phyloP scores from a whole-genome alignment of 768 basidiomycete genomes.

The Rhodosporidiobolus sp. region DNA sequence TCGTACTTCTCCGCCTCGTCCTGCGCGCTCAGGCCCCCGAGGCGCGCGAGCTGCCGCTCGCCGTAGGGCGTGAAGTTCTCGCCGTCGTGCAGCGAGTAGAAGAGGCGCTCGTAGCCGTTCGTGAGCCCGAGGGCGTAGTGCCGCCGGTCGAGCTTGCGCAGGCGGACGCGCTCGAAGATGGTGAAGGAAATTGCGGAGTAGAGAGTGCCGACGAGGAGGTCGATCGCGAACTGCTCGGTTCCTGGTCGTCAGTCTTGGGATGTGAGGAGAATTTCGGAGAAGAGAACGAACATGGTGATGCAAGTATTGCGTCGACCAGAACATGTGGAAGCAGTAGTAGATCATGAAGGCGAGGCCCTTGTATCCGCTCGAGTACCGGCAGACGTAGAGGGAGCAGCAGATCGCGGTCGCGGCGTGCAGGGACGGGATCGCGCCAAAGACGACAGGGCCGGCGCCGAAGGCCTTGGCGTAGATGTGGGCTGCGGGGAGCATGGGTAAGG shows the following conservation, averaged over 20 bases:
- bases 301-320: constrained; percentile 30
- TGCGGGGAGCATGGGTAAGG: not conserved
- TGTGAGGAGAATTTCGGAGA: not conserved
- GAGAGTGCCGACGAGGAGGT: constrained; percentile 33
- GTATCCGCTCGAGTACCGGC: constrained; percentile 30
- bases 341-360: constrained; percentile 22
- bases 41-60: constrained; percentile 9
- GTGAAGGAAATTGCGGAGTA: constrained; percentile 35
- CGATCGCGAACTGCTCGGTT: constrained; percentile 30
- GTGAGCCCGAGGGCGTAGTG: constrained; percentile 28
- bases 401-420: constrained; percentile 38
- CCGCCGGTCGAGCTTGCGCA: constrained; percentile 28
- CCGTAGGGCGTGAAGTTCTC: constrained; percentile 31
- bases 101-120: constrained; percentile 34
- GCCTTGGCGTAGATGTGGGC: constrained; percentile 38
- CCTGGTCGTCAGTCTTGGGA: not conserved
- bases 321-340: constrained; percentile 25
- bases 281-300: constrained; percentile 31
- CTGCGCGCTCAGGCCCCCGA: not conserved
- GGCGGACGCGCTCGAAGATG: constrained; percentile 28
- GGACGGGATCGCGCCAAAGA: constrained; percentile 38
- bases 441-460: constrained; percentile 32
- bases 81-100: constrained; percentile 14
- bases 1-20: not conserved
- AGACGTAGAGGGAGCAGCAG: constrained; percentile 29